Conservation (phyloP, 306 rosid species). For the Ceratonia siliqua region DNA sequence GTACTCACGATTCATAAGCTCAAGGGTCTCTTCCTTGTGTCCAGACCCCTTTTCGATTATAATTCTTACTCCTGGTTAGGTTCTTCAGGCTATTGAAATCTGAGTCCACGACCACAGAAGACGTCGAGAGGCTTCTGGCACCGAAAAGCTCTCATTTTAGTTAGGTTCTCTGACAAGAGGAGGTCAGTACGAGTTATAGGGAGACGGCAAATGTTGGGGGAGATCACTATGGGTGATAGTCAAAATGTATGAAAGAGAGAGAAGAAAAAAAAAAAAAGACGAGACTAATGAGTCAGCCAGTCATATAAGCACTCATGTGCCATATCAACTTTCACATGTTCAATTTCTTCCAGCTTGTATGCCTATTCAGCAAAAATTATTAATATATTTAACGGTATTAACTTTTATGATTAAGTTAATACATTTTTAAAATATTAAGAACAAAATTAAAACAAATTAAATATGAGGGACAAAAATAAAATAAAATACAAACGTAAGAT, state of each 20-base stretch:
- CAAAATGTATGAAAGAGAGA: not conserved
- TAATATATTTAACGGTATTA: too few species aligned
- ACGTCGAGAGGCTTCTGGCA: constrained; percentile 48
- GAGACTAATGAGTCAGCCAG: too few species aligned
- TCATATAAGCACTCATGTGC: too few species aligned
- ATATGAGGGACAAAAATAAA: too few species aligned
- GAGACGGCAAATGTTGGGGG: constrained; percentile 63
- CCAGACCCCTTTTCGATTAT: constrained; percentile 92
- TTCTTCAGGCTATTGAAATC: constrained; percentile 86
- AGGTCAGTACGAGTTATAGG: constrained; percentile 50
- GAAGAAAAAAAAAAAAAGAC: too few species aligned
- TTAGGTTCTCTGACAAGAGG: constrained; percentile 40
- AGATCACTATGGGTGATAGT: constrained; percentile 59
- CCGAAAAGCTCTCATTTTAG: constrained; percentile 31
- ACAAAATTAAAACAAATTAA: too few species aligned
- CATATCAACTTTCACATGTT: too few species aligned
- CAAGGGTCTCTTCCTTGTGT: constrained; percentile 79
- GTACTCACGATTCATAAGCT: constrained; percentile 95
- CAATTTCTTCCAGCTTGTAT: too few species aligned
- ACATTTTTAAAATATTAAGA: too few species aligned
- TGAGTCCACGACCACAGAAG: constrained; percentile 47
- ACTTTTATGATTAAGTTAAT: too few species aligned
- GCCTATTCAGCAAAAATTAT: too few species aligned
- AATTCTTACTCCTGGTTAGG: constrained; percentile 78
- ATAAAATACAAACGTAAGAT: too few species aligned